These are phyloP conservation scores for Niebla homalea DNA, from an alignment of 495 filamentous ascomycete species.

Conservation along the genomic window DNA sequence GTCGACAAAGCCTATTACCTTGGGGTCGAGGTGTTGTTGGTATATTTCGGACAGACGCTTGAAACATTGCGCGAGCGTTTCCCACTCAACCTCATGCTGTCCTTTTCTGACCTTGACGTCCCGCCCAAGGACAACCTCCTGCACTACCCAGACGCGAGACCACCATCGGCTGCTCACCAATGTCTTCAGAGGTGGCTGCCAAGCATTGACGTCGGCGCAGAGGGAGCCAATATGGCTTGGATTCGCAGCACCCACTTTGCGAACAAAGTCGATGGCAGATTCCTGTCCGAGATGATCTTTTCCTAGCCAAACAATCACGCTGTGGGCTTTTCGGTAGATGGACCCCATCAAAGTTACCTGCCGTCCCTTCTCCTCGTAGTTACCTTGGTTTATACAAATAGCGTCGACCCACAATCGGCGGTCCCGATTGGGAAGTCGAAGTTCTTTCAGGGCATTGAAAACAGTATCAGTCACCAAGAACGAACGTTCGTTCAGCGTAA, in stretches of 20 bases:
- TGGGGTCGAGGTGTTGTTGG: background rate
- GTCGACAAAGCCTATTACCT: background rate
- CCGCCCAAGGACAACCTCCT: no score
- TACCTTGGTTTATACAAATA: background rate
- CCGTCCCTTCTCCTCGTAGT: background rate
- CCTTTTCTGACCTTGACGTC: no score
- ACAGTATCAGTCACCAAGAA: background rate
- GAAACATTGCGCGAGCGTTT: no score
- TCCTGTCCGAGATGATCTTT: background rate
- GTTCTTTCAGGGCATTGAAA: background rate
- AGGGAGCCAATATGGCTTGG: no score
- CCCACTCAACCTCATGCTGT: no score
- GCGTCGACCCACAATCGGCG: background rate
- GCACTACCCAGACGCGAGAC: no score
- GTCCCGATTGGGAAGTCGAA: background rate
- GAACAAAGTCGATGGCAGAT: no score
- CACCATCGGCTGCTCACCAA: no score
- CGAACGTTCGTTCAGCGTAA: background rate
- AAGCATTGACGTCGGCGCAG: no score
- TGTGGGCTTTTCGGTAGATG: background rate
- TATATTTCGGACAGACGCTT: background rate
- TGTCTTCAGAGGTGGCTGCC: no score
- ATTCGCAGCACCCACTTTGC: no score
- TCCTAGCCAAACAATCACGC: no score
- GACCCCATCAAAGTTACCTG: background rate